Conservation (phyloP, 2,329 filamentous ascomycete species). For the Cordyceps tenuipes region DNA sequence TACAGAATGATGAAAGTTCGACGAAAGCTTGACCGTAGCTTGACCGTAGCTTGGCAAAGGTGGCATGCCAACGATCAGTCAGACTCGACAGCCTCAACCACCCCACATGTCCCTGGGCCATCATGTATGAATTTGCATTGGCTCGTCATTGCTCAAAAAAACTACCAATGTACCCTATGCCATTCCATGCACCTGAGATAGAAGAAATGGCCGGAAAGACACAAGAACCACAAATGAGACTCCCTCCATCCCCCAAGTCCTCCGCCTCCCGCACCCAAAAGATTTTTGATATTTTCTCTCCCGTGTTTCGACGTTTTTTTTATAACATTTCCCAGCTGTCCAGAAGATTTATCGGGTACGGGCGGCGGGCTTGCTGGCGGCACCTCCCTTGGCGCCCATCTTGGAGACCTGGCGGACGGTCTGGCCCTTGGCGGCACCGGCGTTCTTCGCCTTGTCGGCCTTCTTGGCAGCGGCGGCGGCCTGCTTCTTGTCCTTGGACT, state of each 20-base stretch:
- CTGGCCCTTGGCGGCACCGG: conserved; percentile 69
- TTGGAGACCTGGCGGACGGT: conserved; percentile 80
- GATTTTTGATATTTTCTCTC: conserved; percentile 7
- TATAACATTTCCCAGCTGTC: conserved; percentile 1
- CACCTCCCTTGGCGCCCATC: conserved; percentile 91
- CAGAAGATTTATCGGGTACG: conserved; percentile 59
- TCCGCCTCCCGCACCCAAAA: not conserved
- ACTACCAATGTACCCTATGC: conserved; percentile 36
- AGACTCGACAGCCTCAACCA: not conserved
- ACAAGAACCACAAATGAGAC: conserved; percentile 34
- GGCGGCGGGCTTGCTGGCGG: conserved; percentile 67
- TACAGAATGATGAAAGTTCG: not conserved
- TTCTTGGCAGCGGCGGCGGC: conserved; percentile 88
- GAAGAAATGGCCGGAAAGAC: conserved; percentile 35
- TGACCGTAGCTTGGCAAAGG: too few relatives aligned
- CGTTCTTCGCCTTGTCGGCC: conserved; percentile 96
- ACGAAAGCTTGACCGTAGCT: too few relatives aligned
- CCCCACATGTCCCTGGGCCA: not conserved
- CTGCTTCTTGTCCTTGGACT: conserved; percentile 97
- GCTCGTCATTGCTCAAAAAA: conserved; percentile 27
- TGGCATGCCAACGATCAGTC: too few relatives aligned
- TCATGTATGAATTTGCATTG: conserved; percentile 24
- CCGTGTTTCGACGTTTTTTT: conserved; percentile 2
- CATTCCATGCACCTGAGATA: conserved; percentile 34
- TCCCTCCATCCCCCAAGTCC: conserved; percentile 20